Evolutionary conservation across 345 rosid species (phyloP).

Genomic region (Populus ilicifolia): DNA sequence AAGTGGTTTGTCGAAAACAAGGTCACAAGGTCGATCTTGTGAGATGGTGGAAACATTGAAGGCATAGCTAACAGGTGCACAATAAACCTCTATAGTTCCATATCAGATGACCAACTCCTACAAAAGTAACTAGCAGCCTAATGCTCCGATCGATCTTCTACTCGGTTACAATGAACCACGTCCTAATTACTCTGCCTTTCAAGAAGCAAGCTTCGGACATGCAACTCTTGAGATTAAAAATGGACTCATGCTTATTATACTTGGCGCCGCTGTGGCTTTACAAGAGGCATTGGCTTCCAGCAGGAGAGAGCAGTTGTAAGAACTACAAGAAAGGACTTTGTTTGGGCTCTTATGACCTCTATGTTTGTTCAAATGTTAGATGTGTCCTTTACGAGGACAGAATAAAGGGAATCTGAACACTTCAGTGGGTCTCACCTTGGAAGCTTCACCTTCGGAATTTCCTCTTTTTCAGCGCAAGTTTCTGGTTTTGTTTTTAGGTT

Average conservation of each 20-base stretch:
- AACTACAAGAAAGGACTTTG: neutral
- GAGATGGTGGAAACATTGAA: conserved; percentile 44
- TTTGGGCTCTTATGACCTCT: neutral
- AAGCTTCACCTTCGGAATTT: neutral
- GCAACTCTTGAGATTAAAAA: conserved; percentile 32
- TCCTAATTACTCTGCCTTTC: conserved; percentile 32
- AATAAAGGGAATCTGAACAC: neutral
- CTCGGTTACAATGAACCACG: conserved; percentile 28
- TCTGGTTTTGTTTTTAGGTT: no score
- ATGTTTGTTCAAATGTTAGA: neutral
- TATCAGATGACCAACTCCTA: neutral
- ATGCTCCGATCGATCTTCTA: neutral
- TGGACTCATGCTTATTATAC: conserved; percentile 33
- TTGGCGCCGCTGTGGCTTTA: conserved; percentile 39
- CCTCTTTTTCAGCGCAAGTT: neutral
- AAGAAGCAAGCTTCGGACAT: conserved; percentile 43
- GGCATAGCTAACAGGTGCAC: conserved; percentile 30
- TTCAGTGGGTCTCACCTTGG: neutral
- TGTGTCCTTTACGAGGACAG: neutral
- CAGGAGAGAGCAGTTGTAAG: conserved; percentile 15
- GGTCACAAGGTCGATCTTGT: no score
- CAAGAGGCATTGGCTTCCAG: conserved; percentile 27
- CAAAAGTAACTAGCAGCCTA: neutral
- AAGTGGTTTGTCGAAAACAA: no score
- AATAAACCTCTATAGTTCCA: neutral